Percentiles rank a stretch among this genome's conserved stretches.
These are phyloP conservation scores for Phalaenopsis hybrid DNA, from an alignment of 116 monocot species.

Conservation along the genomic window DNA sequence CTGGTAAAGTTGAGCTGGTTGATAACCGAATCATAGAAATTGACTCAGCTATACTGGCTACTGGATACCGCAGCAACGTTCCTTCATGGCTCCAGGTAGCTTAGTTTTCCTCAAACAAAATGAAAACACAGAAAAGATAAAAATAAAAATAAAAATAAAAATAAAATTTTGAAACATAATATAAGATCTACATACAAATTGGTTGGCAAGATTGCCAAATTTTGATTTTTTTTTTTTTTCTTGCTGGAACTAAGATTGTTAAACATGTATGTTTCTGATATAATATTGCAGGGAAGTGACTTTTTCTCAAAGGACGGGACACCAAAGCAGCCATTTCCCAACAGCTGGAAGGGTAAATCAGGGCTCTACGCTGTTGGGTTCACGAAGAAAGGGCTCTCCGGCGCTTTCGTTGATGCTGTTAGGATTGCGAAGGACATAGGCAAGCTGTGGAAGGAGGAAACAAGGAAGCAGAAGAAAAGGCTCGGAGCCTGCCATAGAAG, in stretches of 20 bases:
- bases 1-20: constrained; percentile 51
- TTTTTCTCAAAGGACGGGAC: constrained; percentile 55
- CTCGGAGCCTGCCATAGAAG: constrained; percentile 34
- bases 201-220: no score
- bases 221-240: neutral
- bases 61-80: constrained; percentile 86
- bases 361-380: constrained; percentile 75
- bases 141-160: neutral
- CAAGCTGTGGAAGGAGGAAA: constrained; percentile 60
- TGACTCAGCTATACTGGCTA: constrained; percentile 65
- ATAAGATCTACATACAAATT: neutral
- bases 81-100: constrained; percentile 70
- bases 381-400: constrained; percentile 55
- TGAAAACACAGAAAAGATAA: constrained; percentile 23
- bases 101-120: neutral
- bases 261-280: neutral
- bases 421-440: constrained; percentile 60
- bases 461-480: constrained; percentile 36
- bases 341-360: constrained; percentile 46
- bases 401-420: constrained; percentile 58
- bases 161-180: neutral
- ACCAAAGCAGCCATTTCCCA: constrained; percentile 36
- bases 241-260: constrained; percentile 8
- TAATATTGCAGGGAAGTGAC: constrained; percentile 37
- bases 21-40: constrained; percentile 36